phyloP scores from a whole-genome alignment of 371 early-diverging fungal genomes.

The Mucor lusitanicus region DNA sequence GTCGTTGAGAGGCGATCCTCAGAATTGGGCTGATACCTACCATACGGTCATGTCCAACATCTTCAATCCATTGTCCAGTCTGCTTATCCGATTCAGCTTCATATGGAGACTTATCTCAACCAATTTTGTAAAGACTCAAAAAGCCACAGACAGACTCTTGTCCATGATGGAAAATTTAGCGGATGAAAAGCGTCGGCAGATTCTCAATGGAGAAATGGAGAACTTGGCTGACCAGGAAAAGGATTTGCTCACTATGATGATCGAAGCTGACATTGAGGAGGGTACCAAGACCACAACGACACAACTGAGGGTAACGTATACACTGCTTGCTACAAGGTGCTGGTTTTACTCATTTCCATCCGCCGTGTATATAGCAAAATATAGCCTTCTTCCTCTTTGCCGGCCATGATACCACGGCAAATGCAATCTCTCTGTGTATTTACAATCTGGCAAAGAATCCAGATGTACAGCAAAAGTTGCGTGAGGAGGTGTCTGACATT shows the following conservation, averaged over 20 bases:
- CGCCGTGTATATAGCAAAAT: constrained; percentile 18
- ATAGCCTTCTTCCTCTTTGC: constrained; percentile 47
- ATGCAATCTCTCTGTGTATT: constrained; percentile 23
- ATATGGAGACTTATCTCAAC: constrained; percentile 1
- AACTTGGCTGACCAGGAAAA: constrained; percentile 5
- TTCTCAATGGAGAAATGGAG: background rate
- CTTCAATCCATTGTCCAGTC: constrained; percentile 9
- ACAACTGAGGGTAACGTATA: constrained; percentile 13
- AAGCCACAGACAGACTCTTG: constrained; percentile 3
- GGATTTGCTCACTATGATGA: constrained; percentile 38
- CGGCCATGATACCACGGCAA: constrained; percentile 54
- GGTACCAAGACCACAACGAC: constrained; percentile 16
- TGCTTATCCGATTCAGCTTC: constrained; percentile 8
- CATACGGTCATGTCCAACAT: constrained; percentile 13
- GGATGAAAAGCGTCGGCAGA: constrained; percentile 9
- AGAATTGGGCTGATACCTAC: constrained; percentile 34
- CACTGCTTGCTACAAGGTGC: background rate
- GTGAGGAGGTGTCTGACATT: constrained; percentile 49
- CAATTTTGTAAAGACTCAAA: constrained; percentile 2
- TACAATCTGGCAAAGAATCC: constrained; percentile 26
- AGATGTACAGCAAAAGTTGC: constrained; percentile 50
- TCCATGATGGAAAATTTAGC: constrained; percentile 10
- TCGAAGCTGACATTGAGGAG: constrained; percentile 34
- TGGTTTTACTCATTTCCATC: background rate
- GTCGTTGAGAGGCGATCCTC: constrained; percentile 25